Evolutionary conservation across 805 yeast species (phyloP).

Genomic region (Candida mattraensis): DNA sequence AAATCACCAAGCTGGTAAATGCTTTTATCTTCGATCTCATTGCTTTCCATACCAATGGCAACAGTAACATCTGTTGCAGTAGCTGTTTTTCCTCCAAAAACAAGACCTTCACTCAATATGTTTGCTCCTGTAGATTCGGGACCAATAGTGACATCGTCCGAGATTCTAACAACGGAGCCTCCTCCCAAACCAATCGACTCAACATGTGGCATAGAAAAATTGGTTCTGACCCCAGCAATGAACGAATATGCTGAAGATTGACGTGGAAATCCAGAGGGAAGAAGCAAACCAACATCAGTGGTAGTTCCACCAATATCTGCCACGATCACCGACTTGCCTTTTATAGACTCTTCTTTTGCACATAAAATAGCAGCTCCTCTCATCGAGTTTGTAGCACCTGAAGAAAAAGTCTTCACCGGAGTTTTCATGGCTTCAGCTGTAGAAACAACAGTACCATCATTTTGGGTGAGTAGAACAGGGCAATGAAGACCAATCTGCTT

Average conservation of each 20-base stretch:
- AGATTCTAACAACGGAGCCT: slow-evolving; percentile 42
- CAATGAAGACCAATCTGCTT: slow-evolving; percentile 34
- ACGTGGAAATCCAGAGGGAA: slow-evolving; percentile 46
- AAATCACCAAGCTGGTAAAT: slow-evolving; percentile 28
- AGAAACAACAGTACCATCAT: slow-evolving; percentile 46
- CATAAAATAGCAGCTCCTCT: slow-evolving; percentile 46
- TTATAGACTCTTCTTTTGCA: slow-evolving; percentile 28
- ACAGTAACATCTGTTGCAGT: slow-evolving; percentile 46
- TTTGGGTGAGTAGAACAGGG: slow-evolving; percentile 42
- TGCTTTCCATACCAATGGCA: slow-evolving; percentile 21
- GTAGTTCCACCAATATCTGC: slow-evolving; percentile 53
- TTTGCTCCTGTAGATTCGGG: slow-evolving; percentile 49
- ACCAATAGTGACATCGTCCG: slow-evolving; percentile 35
- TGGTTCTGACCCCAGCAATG: slow-evolving; percentile 48
- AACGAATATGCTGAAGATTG: slow-evolving; percentile 41
- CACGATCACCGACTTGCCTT: slow-evolving; percentile 37
- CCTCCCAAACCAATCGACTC: slow-evolving; percentile 50
- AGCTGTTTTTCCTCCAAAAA: slow-evolving; percentile 41
- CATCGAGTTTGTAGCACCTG: slow-evolving; percentile 49
- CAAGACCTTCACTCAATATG: slow-evolving; percentile 32
- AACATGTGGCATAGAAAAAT: slow-evolving; percentile 49
- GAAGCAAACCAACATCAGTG: slow-evolving; percentile 44
- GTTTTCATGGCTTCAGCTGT: slow-evolving; percentile 37
- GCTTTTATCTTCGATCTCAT: slow-evolving; percentile 31
- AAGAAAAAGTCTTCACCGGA: slow-evolving; percentile 46